Evolutionary conservation across 139 green algal genomes (phyloP), one percentile per base, ranked within the genome.

Genomic region (Pedinophyceae sp.): DNA sequence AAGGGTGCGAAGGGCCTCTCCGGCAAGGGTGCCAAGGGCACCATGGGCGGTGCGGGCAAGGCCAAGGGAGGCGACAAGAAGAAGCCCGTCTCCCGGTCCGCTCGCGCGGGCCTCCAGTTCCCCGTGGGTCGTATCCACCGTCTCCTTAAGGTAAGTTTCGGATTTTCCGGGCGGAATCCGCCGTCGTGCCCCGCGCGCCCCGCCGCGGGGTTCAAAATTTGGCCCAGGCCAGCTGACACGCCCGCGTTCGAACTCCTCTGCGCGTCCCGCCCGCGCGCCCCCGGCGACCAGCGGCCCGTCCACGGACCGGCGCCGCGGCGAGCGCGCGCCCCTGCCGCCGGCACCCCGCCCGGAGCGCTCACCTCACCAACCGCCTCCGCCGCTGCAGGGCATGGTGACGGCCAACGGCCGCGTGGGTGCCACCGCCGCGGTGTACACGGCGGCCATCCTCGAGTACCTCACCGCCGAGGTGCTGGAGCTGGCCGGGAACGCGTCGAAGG

Each of bases 401-500:
- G 77, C 86, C 50, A 97, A 93, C 64, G 91, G 91, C 34, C 82
- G 91, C 68, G 89, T 98, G 1, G 91, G 91, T 64, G 91, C 88
- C 54, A 98, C 91, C 30, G 86, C 90, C 46, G 91, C 91, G 17
- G 91, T 98, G 34, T 98, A 98, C 77, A 84, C 82, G n/a, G 88
- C 88, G 50, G 88, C 88, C 34, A 96, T 96, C 66, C 77, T 95
- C 3, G 79, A 90, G 59, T 95, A 91, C 71, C 74, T 93, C 13
- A 93, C 76, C 28, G 83, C 86, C 54, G 89, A 98, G 78, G 91
- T 98, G 60, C 80, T 98, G 62, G 91, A 98, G 83, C 67, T 98
- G 60, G 91, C 91, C 4, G 91, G 91, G 25, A 98, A 98, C 65
- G 91, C 91, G 19, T 96, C 88, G 52, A 98, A 98, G 34, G 34